These are phyloP conservation scores for Pseudoscleropodium purum DNA, from an alignment of 225 moss, liverwort and hornwort genomes.

Conservation along the genomic window DNA sequence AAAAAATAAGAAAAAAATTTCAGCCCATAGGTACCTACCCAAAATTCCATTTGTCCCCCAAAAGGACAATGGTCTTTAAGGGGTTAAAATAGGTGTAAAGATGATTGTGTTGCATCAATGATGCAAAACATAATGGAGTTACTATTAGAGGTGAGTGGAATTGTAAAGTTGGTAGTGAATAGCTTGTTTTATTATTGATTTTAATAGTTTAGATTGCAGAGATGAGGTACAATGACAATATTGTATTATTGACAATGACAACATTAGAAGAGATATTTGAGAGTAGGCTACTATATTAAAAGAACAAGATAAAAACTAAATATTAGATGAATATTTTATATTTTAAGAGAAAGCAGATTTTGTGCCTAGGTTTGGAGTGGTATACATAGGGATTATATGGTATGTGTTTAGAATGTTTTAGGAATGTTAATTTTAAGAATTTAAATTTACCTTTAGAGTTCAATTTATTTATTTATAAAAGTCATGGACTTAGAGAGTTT, in stretches of 20 bases:
- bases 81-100: background rate
- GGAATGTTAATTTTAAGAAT: background rate
- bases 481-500: background rate
- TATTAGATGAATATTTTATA: too few relatives aligned
- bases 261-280: background rate
- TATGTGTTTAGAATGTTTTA: background rate
- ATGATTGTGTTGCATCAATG: background rate
- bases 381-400: background rate
- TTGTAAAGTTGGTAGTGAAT: background rate
- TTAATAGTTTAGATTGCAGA: background rate
- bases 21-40: too few relatives aligned
- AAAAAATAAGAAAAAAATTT: too few relatives aligned
- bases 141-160: background rate
- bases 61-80: too few relatives aligned
- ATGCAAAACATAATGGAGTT: background rate
- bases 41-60: too few relatives aligned
- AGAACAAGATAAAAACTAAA: too few relatives aligned
- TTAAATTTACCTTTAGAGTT: background rate
- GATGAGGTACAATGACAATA: background rate
- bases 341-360: background rate
- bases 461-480: background rate
- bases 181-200: background rate
- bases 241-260: fast-evolving
- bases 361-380: background rate
- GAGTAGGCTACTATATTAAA: background rate